Conservation (phyloP, 2,329 filamentous ascomycete genomes). For the Lojkania enalia region DNA sequence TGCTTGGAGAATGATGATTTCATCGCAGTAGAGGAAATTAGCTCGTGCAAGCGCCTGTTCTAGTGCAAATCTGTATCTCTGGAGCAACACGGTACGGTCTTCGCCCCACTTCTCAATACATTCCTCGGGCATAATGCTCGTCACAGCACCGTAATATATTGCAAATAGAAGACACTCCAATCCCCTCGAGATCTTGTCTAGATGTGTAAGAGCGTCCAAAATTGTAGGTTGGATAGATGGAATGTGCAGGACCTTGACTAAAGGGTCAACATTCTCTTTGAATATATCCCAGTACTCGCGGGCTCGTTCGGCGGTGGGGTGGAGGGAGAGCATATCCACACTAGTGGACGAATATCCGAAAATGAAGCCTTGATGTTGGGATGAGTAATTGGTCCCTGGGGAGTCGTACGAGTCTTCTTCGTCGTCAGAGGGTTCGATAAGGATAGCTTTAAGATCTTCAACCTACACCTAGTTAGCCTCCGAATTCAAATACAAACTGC, state of each 20-base stretch:
- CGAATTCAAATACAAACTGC: background rate
- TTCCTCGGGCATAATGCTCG: constrained; percentile 54
- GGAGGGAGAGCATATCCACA: constrained; percentile 66
- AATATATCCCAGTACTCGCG: constrained; percentile 71
- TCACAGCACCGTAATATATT: constrained; percentile 63
- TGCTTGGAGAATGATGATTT: constrained; percentile 64
- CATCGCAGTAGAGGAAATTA: constrained; percentile 64
- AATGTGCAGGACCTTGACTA: constrained; percentile 72
- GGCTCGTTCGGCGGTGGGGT: constrained; percentile 68
- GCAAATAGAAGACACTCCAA: constrained; percentile 64
- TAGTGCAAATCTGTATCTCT: constrained; percentile 63
- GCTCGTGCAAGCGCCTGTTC: constrained; percentile 67
- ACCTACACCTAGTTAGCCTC: constrained; percentile 46
- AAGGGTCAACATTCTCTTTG: constrained; percentile 72
- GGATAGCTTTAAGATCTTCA: constrained; percentile 64
- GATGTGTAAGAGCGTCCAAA: constrained; percentile 62
- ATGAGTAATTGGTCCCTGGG: constrained; percentile 40
- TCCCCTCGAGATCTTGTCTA: constrained; percentile 60
- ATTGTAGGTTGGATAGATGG: constrained; percentile 67
- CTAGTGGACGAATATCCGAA: constrained; percentile 73
- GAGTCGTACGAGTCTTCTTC: constrained; percentile 59
- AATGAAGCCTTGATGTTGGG: constrained; percentile 71
- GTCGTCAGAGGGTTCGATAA: constrained; percentile 64
- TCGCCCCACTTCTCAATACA: constrained; percentile 55
- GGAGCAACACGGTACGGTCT: constrained; percentile 54